phyloP scores from a whole-genome alignment of 768 basidiomycete species.

The Gymnopilus dilepis region DNA sequence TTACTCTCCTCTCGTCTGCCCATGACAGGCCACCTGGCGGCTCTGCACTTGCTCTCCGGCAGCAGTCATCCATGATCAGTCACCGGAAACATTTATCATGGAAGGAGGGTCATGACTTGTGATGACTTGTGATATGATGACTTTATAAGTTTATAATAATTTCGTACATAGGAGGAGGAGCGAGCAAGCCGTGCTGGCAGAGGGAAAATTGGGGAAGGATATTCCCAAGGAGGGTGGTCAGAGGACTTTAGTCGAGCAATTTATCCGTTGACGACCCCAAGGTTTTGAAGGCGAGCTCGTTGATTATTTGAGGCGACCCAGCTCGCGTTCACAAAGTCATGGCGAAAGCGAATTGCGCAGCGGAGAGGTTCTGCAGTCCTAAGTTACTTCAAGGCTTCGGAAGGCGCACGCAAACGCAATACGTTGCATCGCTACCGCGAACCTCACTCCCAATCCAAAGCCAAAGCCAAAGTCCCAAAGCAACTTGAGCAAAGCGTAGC shows the following conservation, averaged over 20 bases:
- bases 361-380: background rate
- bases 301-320: background rate
- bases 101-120: no score
- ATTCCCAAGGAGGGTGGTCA: background rate
- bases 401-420: background rate
- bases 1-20: background rate
- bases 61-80: background rate
- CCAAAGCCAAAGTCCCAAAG: no score
- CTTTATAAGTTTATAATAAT: no score
- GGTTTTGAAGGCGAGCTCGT: background rate
- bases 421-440: constrained; percentile 4
- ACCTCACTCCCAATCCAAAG: no score
- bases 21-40: background rate
- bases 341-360: background rate
- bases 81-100: background rate
- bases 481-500: no score
- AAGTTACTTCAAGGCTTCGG: no score
- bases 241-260: background rate
- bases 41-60: constrained; percentile 3
- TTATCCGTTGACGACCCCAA: background rate
- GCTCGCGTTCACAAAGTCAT: background rate
- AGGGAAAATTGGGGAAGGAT: background rate
- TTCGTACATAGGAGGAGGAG: background rate
- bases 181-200: background rate
- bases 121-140: no score